Conservation (phyloP, 2,329 filamentous ascomycete species). For the Ophioceras dolichostomum region DNA sequence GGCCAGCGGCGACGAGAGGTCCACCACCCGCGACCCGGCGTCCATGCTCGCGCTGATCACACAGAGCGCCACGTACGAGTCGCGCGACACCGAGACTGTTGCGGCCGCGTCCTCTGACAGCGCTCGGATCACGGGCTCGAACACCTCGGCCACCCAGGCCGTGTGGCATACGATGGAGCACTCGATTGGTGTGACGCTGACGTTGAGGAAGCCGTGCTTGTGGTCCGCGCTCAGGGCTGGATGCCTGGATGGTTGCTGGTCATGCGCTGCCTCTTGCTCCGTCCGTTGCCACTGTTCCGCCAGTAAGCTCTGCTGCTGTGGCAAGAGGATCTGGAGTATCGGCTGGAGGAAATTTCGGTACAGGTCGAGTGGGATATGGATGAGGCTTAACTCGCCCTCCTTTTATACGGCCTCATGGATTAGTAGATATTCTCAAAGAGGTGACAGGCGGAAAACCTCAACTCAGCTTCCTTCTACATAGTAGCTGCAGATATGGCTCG, state of each 20-base stretch:
- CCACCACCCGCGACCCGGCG: conserved; percentile 80
- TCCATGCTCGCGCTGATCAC: conserved; percentile 85
- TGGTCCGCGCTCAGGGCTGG: conserved; percentile 35
- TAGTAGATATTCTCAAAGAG: too few species aligned
- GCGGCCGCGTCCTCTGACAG: conserved; percentile 42
- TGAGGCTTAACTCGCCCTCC: conserved; percentile 78
- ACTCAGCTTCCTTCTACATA: too few species aligned
- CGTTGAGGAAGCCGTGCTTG: conserved; percentile 76
- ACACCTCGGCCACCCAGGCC: conserved; percentile 60
- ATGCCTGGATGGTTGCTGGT: conserved; percentile 1
- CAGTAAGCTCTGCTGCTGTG: conserved; percentile 35
- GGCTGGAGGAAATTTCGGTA: conserved; percentile 73
- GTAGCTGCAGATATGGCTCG: too few species aligned
- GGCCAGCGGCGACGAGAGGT: conserved; percentile 81
- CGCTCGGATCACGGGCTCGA: conserved; percentile 55
- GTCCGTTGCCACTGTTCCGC: conserved; percentile 16
- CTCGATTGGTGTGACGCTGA: conserved; percentile 84
- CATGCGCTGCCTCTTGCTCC: background rate
- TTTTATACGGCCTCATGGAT: too few species aligned
- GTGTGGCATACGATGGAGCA: conserved; percentile 85
- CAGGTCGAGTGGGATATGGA: conserved; percentile 76
- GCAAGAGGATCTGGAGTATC: conserved; percentile 74
- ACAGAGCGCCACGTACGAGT: conserved; percentile 79
- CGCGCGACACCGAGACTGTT: conserved; percentile 61
- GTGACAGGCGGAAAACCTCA: too few species aligned